Evolutionary conservation across 768 basidiomycete genomes (phyloP), one percentile per base, ranked within the genome.

Genomic region (Lactifluus rugatus): DNA sequence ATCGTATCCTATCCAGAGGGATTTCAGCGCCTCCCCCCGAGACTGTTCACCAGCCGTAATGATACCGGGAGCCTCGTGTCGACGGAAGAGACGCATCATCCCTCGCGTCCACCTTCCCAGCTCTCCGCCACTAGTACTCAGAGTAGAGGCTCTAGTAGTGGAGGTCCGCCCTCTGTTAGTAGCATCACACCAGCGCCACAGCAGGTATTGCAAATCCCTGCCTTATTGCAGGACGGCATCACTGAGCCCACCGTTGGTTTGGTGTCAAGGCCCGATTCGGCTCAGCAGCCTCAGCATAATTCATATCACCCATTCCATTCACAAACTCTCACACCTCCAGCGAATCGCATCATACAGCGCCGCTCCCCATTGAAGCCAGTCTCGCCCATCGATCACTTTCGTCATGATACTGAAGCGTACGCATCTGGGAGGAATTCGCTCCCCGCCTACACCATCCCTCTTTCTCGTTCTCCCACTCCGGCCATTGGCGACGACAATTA

Each of bases 391-490:
- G 82, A 83, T 63, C 82, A 84, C 67, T 85, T 84, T 67, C 74
- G 75, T 44, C 76, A 82, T 51, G 84, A 87, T 65, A 72, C 80
- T 0, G 85, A 86, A 64, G 85, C 83, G 2, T 89, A 84, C 62
- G 76, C 87, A 9, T 84, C 85, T 0, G 85, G 83, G 7, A 76
- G 76, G 55, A 72, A 76, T 62, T 72, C 80, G 7, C 79, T 78
- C 11, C 70, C 77, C 32, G 70, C 75, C 1, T 78, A 76, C 63
- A 72, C 70, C 6, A 74, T 76, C 3, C 77, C 84, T 31, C 80
- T 84, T 48, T 89, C 87, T 19, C 81, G 87, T 23, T 89, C 87
- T 2, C 85, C 87, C 0, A 89, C 87, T 3, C 87, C 87, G 10
- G 81, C 82, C 9, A 78, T 78, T 3, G 85, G 87, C 51, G 85